Evolutionary conservation across 2,329 filamentous ascomycete species (phyloP).

Genomic region (Didymella sp.): DNA sequence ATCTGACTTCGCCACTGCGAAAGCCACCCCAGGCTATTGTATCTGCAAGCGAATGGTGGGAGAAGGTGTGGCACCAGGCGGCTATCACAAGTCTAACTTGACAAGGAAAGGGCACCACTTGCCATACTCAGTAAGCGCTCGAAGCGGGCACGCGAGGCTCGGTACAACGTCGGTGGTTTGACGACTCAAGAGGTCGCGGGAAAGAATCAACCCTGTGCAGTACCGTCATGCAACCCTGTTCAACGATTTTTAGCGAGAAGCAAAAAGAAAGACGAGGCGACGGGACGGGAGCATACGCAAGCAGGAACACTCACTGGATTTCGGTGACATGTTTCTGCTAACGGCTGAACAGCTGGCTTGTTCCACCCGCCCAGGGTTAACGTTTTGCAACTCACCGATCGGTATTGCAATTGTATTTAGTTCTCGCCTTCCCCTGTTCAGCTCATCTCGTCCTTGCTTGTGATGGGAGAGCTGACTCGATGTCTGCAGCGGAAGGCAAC

Average conservation of each 20-base stretch:
- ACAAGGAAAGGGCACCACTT: slow-evolving; percentile 18
- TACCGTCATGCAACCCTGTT: slow-evolving; percentile 4
- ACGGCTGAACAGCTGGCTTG: neutral
- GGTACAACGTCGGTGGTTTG: slow-evolving; percentile 14
- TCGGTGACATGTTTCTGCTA: slow-evolving; percentile 5
- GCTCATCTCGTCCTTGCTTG: neutral
- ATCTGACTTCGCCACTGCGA: slow-evolving; percentile 11
- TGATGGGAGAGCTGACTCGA: slow-evolving; percentile 7
- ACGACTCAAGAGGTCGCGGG: slow-evolving; percentile 6
- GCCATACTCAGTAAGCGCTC: slow-evolving; percentile 4
- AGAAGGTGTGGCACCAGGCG: slow-evolving; percentile 2
- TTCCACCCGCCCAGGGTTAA: neutral
- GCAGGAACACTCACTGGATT: neutral
- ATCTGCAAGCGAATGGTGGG: slow-evolving; percentile 7
- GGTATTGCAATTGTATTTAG: slow-evolving; percentile 4
- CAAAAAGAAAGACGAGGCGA: slow-evolving; percentile 11
- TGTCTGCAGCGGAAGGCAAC: slow-evolving; percentile 9
- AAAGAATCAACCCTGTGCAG: slow-evolving; percentile 2
- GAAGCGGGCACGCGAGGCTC: neutral
- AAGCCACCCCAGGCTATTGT: slow-evolving; percentile 6
- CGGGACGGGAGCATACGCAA: neutral
- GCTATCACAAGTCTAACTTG: slow-evolving; percentile 4
- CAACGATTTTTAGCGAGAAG: slow-evolving; percentile 7
- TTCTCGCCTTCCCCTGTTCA: slow-evolving; percentile 10
- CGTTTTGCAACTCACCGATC: slow-evolving; percentile 2